A percentile compares a stretch with the other conserved stretches of the same genome.
Evolutionary conservation across 2,329 filamentous ascomycete species (phyloP).

Genomic region (Exophiala xenobiotica): DNA sequence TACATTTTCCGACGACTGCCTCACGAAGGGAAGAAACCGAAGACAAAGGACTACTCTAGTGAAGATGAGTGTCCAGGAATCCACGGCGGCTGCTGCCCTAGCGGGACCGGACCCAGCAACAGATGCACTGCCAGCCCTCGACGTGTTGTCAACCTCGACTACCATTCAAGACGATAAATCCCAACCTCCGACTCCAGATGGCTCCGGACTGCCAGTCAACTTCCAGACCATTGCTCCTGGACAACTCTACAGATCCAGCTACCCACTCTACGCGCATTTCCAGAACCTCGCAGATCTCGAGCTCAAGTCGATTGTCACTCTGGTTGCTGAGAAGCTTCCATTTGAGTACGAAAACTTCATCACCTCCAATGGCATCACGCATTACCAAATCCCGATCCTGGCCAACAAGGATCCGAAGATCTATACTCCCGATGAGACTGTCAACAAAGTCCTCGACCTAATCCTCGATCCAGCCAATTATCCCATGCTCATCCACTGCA

Average conservation of each 20-base stretch:
- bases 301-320: conserved; percentile 70
- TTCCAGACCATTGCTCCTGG: conserved; percentile 73
- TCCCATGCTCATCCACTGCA: conserved; percentile 85
- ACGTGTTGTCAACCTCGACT: conserved; percentile 13
- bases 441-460: conserved; percentile 69
- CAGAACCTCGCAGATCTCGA: conserved; percentile 65
- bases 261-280: conserved; percentile 70
- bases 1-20: too few species aligned
- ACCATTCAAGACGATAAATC: conserved; percentile 29
- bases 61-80: conserved; percentile 8
- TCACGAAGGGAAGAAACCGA: too few species aligned
- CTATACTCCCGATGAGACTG: conserved; percentile 63
- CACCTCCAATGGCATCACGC: conserved; percentile 63
- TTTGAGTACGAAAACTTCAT: conserved; percentile 62
- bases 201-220: conserved; percentile 59
- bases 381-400: conserved; percentile 73
- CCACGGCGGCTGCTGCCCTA: too few species aligned
- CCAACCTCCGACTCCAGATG: conserved; percentile 36
- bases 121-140: conserved; percentile 14
- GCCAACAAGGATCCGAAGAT: conserved; percentile 78
- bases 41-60: neutral
- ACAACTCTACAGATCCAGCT: conserved; percentile 80
- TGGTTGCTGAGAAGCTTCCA: conserved; percentile 51
- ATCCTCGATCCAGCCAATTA: conserved; percentile 72
- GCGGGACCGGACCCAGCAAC: conserved; percentile 10